Evolutionary conservation across 2,329 filamentous ascomycete species (phyloP), one percentile per base, ranked within the genome.

Genomic region (Sclerotinia subarctica): DNA sequence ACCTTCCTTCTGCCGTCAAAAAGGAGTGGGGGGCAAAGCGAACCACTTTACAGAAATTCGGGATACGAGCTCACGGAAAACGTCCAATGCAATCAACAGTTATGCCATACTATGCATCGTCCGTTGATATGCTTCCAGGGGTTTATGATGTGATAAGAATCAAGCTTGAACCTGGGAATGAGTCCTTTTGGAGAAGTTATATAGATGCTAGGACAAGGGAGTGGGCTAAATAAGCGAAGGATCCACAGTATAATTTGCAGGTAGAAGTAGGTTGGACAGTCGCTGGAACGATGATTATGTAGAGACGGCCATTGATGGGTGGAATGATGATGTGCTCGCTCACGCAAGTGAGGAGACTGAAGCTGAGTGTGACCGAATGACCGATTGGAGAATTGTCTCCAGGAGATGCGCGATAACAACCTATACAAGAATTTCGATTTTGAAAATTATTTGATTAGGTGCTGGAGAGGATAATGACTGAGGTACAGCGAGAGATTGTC

Each of bases 221-320:
- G 64, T 63, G 72, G 19, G 58, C 74, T 54, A 65, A 67, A 26
- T 53, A 66, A 52, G 73, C 72, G 21, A 70, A 74, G 64, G 70
- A 57, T 66, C 51, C 67, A 6, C 59, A 67, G n/a, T 74, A 71
- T 62, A 42, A 74, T 64, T 62, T 68, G 38, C 51, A 69, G 35
- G 59, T 47, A 13, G 66, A 13, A 52, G 67, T 29, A 64, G 73
- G 59, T 57, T 56, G 51, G 52, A 58, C 57, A 63, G 70, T 51
- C 58, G 71, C 67, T 69, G 70, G 71, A 68, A 64, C 52, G 44
- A 64, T 5, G 63, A 69, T 5, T 52, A 62, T 35, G 54, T 66
- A 19, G 58, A 56, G 53, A 35, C 65, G 57, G 56, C 56, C 47
- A 35, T 32, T 15, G 19, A 3, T n/a, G 8, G 4, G 19, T 56